phyloP scores from a whole-genome alignment of 768 basidiomycete genomes.

The Lentinula sp. region DNA sequence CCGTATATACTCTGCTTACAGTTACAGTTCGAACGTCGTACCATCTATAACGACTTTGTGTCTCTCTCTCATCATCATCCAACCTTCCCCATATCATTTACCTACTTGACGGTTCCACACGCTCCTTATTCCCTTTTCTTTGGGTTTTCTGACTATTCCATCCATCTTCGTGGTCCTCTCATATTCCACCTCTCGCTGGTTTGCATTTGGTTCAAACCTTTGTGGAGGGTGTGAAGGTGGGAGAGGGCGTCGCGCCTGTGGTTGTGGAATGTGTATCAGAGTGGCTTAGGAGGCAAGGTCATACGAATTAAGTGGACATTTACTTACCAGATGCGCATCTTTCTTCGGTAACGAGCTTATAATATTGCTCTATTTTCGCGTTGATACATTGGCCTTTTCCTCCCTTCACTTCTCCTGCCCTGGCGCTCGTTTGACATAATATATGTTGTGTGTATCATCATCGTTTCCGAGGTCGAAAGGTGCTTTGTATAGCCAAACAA shows the following conservation, averaged over 20 bases:
- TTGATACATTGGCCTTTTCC: neutral
- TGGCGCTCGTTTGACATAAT: neutral
- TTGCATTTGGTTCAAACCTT: slow-evolving; percentile 17
- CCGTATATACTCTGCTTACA: slow-evolving; percentile 14
- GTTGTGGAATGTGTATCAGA: neutral
- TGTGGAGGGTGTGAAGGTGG: slow-evolving; percentile 53
- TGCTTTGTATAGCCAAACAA: neutral
- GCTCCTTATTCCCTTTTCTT: slow-evolving; percentile 14
- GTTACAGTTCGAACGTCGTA: neutral
- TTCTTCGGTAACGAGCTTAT: neutral
- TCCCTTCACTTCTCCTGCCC: neutral
- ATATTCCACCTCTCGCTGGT: slow-evolving; percentile 48
- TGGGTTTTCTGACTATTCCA: slow-evolving; percentile 15
- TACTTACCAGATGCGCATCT: neutral
- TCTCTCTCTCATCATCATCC: slow-evolving; percentile 9
- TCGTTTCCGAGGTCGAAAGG: neutral
- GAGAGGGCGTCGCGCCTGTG: slow-evolving; percentile 67
- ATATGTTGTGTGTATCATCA: neutral
- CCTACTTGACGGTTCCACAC: slow-evolving; percentile 8
- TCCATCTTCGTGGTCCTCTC: slow-evolving; percentile 58
- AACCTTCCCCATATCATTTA: slow-evolving; percentile 15
- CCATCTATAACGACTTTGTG: slow-evolving; percentile 1
- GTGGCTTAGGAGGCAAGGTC: neutral
- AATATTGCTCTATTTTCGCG: neutral
- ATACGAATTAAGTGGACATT: neutral